Evolutionary conservation across 208 protist genomes (phyloP).

Genomic region (Crithidia acanthocephali): DNA sequence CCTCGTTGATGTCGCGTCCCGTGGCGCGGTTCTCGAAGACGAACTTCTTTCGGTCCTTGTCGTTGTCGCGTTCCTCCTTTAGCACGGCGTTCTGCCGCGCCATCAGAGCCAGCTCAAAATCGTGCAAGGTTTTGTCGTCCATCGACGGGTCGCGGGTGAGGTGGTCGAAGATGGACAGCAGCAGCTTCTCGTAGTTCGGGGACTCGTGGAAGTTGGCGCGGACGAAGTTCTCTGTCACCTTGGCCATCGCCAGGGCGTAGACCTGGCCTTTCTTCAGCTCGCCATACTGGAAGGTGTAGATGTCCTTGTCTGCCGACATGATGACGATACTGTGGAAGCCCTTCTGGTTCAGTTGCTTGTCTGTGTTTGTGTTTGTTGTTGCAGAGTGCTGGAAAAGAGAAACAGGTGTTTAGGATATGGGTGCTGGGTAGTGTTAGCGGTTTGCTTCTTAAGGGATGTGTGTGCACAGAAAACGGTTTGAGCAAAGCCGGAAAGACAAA

Average conservation of each 20-base stretch:
- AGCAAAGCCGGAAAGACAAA: no score
- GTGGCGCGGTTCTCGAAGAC: constrained; percentile 45
- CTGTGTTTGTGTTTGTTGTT: neutral
- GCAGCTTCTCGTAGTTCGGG: constrained; percentile 67
- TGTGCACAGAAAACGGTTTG: no score
- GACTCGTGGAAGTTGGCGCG: constrained; percentile 48
- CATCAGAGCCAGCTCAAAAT: constrained; percentile 48
- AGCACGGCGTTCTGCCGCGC: constrained; percentile 61
- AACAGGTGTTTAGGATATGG: neutral
- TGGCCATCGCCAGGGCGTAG: constrained; percentile 70
- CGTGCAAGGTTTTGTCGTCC: constrained; percentile 42
- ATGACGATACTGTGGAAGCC: no score
- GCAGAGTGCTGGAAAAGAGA: neutral
- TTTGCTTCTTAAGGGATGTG: no score
- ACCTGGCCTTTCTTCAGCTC: constrained; percentile 58
- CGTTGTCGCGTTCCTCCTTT: constrained; percentile 65
- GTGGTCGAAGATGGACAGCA: constrained; percentile 50
- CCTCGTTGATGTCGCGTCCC: constrained; percentile 53
- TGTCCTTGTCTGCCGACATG: constrained; percentile 46
- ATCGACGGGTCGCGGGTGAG: constrained; percentile 40
- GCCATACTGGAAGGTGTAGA: constrained; percentile 80
- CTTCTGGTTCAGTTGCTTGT: no score
- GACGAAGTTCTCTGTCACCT: constrained; percentile 64
- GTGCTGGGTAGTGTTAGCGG: neutral
- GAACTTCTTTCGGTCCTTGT: constrained; percentile 63